Evolutionary conservation across 495 filamentous ascomycete genomes (phyloP).

Genomic region (Lophiostoma macrostomum): DNA sequence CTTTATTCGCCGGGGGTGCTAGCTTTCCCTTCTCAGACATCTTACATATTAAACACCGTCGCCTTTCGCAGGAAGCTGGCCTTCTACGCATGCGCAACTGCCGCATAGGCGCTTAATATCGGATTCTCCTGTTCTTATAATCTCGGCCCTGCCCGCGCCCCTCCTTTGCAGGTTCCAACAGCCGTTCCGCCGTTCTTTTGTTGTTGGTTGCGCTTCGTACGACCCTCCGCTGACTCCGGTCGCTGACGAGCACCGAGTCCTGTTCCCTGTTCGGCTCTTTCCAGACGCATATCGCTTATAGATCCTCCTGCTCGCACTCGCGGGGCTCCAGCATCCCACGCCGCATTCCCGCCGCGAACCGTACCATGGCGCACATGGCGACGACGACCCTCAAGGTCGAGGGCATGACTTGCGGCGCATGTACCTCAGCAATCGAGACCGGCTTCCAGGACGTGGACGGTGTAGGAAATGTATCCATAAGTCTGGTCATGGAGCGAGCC

Average conservation of each 20-base stretch:
- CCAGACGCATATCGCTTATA: constrained; percentile 1
- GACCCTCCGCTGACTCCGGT: background rate
- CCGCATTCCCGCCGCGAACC: background rate
- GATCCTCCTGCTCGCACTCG: background rate
- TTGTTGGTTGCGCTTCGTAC: background rate
- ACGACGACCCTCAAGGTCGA: constrained; percentile 87
- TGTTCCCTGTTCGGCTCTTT: background rate
- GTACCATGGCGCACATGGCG: constrained; percentile 60
- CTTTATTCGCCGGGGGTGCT: background rate
- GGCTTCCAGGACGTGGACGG: constrained; percentile 80
- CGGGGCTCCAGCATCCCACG: background rate
- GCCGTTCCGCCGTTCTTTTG: background rate
- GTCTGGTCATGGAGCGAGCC: constrained; percentile 86
- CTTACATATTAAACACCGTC: constrained; percentile 12
- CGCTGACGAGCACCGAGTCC: background rate
- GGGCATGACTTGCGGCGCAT: constrained; percentile 94
- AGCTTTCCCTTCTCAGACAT: background rate
- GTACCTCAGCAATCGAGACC: constrained; percentile 80
- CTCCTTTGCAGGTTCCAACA: constrained; percentile 1
- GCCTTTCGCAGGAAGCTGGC: constrained; percentile 18
- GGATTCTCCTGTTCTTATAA: background rate
- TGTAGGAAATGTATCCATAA: constrained; percentile 79
- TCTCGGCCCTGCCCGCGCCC: constrained; percentile 1
- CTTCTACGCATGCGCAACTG: constrained; percentile 14
- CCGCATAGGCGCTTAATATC: background rate